phyloP scores from a whole-genome alignment of 768 basidiomycete species.

The Phlegmacium glaucopus region DNA sequence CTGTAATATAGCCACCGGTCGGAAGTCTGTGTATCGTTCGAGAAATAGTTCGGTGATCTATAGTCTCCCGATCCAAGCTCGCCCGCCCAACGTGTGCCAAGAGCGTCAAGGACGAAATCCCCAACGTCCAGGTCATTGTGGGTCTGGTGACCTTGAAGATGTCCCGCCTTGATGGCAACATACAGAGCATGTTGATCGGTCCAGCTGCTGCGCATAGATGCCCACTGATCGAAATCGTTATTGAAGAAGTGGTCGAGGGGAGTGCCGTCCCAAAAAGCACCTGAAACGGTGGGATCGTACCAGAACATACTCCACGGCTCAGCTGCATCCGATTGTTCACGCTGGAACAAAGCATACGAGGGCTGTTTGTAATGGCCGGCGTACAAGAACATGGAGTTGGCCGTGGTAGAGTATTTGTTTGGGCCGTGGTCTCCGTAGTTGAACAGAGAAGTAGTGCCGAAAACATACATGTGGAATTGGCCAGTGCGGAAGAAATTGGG shows the following conservation, averaged over 20 bases:
- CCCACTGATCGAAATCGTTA: constrained; percentile 76
- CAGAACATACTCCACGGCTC: constrained; percentile 90
- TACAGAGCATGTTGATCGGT: constrained; percentile 81
- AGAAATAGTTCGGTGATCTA: constrained; percentile 70
- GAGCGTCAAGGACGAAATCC: constrained; percentile 92
- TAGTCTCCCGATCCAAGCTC: constrained; percentile 93
- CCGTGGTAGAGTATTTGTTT: constrained; percentile 94
- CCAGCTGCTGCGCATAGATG: constrained; percentile 89
- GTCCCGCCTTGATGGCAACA: constrained; percentile 88
- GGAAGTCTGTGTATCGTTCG: constrained; percentile 61
- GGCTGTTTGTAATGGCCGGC: constrained; percentile 67
- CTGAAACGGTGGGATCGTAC: constrained; percentile 81
- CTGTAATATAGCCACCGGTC: constrained; percentile 91
- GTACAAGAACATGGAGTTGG: constrained; percentile 84
- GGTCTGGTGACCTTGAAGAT: constrained; percentile 79
- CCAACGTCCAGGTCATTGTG: constrained; percentile 95
- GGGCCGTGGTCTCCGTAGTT: constrained; percentile 85
- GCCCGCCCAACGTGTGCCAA: constrained; percentile 93
- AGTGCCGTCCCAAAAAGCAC: constrained; percentile 90
- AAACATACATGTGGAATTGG: constrained; percentile 85
- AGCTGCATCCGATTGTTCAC: constrained; percentile 79
- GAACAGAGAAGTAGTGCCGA: constrained; percentile 84
- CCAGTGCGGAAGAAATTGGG: constrained; percentile 70
- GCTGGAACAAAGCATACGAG: constrained; percentile 81
- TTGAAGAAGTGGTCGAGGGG: constrained; percentile 83